Base-by-base conservation (phyloP, 164 flowering plant genomes). In the Vitis rotundifolia region DNA sequence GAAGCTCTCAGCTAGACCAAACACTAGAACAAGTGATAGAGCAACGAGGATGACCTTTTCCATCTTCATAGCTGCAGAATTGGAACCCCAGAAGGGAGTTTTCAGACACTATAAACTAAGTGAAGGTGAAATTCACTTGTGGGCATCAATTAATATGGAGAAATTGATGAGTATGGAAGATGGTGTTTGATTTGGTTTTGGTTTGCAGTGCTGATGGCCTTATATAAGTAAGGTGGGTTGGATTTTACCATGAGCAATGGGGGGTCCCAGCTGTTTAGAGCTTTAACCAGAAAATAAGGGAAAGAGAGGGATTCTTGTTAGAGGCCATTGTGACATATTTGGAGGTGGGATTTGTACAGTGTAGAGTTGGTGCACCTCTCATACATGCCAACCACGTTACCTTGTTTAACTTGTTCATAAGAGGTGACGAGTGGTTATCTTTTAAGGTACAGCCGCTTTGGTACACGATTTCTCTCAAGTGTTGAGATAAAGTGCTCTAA, bases 1-100 rank as follows among this genome's bases (percentile, higher is more conserved):
- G 6, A 90, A 81, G 75, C 91, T 72, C 66, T 77, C 68, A 0
- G 71, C 84, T 1, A 75, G 13, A 3, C 76, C 82, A 1, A 78
- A 49, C 59, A 79, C 71, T 53, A 83, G 58, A 59, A 75, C 75
- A 14, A 85, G n/a, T 2, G 71, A 73, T 1, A 84, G 48, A 29
- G 56, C 74, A 61, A 75, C 50, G 47, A 86, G 29, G 4, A 78
- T 11, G 37, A 80, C 7, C 65, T 68, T 88, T 69, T 54, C 47
- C 16, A 60, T 54, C 59, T 64, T 78, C 86, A 80, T 81, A 2
- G 14, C 58, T 16, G 11, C 5, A 19, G 56, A 18, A 5, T 51
- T 31, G 11, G 44, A 37, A 37, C 44, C 44, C 44, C 44, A 37
- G 44, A 37, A 37, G 44, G 44, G 44, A 37, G 44, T 37, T 37